Conservation (phyloP, 2,329 filamentous ascomycete genomes). For the Xylariaceae sp. region DNA sequence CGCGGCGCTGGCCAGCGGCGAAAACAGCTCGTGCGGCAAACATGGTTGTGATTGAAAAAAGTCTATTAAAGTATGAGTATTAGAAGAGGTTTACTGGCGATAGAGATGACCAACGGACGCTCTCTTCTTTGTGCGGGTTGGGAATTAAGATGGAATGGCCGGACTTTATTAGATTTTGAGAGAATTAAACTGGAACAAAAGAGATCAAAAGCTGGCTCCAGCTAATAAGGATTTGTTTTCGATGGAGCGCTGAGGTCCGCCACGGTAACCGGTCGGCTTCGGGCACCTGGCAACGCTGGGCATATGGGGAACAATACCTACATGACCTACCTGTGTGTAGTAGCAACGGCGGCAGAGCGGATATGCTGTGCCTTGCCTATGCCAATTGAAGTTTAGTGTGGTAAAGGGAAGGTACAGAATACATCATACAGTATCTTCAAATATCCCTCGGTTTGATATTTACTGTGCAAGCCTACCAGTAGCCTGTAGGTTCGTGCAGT, state of each 20-base stretch:
- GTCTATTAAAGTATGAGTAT: too few species aligned
- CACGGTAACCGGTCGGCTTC: background rate
- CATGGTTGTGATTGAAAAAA: constrained; percentile 21
- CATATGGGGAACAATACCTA: background rate
- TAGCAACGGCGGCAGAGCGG: background rate
- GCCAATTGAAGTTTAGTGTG: background rate
- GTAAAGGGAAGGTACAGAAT: background rate
- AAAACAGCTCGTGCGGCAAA: constrained; percentile 30
- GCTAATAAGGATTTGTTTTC: background rate
- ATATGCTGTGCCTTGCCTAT: background rate
- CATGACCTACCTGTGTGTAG: background rate
- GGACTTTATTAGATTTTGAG: background rate
- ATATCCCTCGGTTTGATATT: too few species aligned
- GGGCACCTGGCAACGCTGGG: background rate
- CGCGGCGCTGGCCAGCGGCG: constrained; percentile 60
- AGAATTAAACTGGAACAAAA: background rate
- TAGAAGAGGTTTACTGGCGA: too few species aligned
- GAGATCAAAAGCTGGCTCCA: background rate
- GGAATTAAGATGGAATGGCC: background rate
- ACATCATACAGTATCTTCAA: background rate
- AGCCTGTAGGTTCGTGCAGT: too few species aligned
- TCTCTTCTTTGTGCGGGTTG: background rate
- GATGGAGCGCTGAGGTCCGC: background rate
- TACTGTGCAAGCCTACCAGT: too few species aligned
- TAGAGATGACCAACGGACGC: background rate